Conservation (phyloP, 768 basidiomycete genomes). For the Clathrus columnatus region DNA sequence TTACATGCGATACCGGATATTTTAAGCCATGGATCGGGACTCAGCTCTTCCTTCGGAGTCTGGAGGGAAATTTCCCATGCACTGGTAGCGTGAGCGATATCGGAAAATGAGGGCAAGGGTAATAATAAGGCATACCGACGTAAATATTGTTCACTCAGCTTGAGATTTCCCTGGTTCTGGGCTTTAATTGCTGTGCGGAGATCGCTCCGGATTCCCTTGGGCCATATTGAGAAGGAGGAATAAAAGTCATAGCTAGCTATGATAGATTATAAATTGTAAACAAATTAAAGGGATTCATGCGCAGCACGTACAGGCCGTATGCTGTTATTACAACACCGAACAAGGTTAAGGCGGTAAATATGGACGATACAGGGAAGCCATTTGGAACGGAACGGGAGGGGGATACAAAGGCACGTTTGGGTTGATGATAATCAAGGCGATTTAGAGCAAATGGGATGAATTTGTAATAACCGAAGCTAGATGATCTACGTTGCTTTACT, state of each 20-base stretch:
- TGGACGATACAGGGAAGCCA: slow-evolving; percentile 22
- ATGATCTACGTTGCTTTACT: not conserved
- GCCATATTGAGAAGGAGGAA: slow-evolving; percentile 55
- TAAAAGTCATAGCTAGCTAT: slow-evolving; percentile 46
- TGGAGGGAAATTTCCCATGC: slow-evolving; percentile 47
- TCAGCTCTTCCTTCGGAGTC: slow-evolving; percentile 30
- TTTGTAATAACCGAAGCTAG: not conserved
- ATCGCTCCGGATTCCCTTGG: slow-evolving; percentile 50
- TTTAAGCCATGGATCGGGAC: slow-evolving; percentile 50
- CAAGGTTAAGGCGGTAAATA: slow-evolving; percentile 30
- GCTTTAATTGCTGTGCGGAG: slow-evolving; percentile 58
- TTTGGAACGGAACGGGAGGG: not conserved
- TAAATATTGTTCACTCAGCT: slow-evolving; percentile 43
- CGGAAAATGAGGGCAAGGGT: not conserved
- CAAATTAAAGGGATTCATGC: not conserved
- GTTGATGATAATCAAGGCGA: too few relatives aligned
- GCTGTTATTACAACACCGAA: slow-evolving; percentile 34
- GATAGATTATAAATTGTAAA: not conserved
- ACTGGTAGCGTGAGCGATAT: slow-evolving; percentile 23
- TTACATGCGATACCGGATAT: slow-evolving; percentile 56
- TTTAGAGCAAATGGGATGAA: too few relatives aligned
- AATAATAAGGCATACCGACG: slow-evolving; percentile 34
- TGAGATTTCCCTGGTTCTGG: slow-evolving; percentile 46
- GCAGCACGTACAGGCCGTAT: slow-evolving; percentile 32
- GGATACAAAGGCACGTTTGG: not conserved